A percentile compares a stretch with the other conserved stretches of the same genome.
Conservation (phyloP, 768 basidiomycete genomes). For the Leccinum barrowsii region DNA sequence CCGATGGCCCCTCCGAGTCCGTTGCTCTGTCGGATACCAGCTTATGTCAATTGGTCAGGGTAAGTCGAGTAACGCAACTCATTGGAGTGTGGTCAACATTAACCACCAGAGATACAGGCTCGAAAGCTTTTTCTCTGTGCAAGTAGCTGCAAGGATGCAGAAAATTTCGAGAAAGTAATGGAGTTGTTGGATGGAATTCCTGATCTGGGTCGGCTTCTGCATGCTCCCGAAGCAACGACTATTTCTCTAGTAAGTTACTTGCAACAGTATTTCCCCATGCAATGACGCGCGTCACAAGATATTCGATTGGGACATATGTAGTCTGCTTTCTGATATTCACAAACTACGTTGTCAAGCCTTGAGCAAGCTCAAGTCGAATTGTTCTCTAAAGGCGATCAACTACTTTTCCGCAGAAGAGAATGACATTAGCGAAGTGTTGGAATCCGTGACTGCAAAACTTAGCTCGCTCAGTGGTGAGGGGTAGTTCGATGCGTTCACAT, state of each 20-base stretch:
- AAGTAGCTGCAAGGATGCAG: not conserved
- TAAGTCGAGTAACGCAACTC: not conserved
- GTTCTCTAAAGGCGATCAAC: too few species aligned
- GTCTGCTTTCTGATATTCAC: slow-evolving; percentile 1
- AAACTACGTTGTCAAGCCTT: too few species aligned
- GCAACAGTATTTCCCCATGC: not conserved
- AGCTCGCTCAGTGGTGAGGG: too few species aligned
- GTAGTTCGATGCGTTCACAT: not conserved
- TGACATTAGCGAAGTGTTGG: too few species aligned
- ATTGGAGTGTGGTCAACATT: not conserved
- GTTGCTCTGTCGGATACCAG: not conserved
- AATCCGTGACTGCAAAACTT: too few species aligned
- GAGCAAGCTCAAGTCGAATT: too few species aligned
- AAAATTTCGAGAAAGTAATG: not conserved
- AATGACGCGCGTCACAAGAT: slow-evolving; percentile 7
- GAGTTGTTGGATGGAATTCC: not conserved
- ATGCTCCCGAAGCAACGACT: slow-evolving; percentile 1
- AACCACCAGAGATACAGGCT: slow-evolving; percentile 1
- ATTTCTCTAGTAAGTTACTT: slow-evolving; percentile 5
- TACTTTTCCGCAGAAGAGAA: too few species aligned
- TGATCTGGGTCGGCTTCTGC: not conserved
- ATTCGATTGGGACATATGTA: slow-evolving; percentile 9
- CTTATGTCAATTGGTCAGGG: not conserved
- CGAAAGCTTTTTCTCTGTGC: not conserved
- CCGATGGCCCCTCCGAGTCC: not conserved